Evolutionary conservation across 805 yeast species (phyloP), one percentile per base, ranked within the genome.

Genomic region (Pachysolen tannophilus): DNA sequence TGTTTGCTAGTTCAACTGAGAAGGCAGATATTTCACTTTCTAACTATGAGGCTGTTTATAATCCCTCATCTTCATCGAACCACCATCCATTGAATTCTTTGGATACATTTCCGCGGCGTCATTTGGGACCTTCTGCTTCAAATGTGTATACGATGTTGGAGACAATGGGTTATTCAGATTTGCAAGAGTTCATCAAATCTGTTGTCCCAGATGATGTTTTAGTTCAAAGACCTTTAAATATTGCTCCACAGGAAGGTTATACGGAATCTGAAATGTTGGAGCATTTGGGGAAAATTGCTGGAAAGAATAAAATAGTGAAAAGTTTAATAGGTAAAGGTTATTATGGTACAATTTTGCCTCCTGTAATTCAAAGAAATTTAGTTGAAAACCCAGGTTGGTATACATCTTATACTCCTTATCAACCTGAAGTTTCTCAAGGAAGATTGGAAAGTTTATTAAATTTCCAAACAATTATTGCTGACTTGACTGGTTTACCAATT

Each of bases 361-460:
- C 94, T 2, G 96, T 90, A 24, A 83, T 92, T 47, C 94, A 85
- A 64, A 77, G 98, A 55, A 92, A 92, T 51, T 60, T 92, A 39
- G 64, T 92, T 38, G 98, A 92, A 59, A 76, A 81, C 42, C 98
- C 98, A 5, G 95, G 87, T 54, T 92, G 98, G 98, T 92, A 92
- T 67, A 92, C 98, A 15, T 86, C 97, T 1, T 92, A 92, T 57
- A 92, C 98, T 17, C 98, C 98, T 24, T 92, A 92, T 58, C 98
- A 92, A 63, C 96, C 98, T 1, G 98, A 92, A 58, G 88, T 92
- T 39, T 82, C 96, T 1, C 98, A 92, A 61, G 98, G 98, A 36
- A 77, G 98, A 49, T 69, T 92, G 48, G 95, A 90, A 61, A 77
- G 92, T 16, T 65, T 92, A 43, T 65, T 92, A 43, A 92, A 92